Percentiles rank a stretch among this genome's conserved stretches.
phyloP scores from a whole-genome alignment of 208 protist genomes.

The Leptomonas pyrrhocoris region DNA sequence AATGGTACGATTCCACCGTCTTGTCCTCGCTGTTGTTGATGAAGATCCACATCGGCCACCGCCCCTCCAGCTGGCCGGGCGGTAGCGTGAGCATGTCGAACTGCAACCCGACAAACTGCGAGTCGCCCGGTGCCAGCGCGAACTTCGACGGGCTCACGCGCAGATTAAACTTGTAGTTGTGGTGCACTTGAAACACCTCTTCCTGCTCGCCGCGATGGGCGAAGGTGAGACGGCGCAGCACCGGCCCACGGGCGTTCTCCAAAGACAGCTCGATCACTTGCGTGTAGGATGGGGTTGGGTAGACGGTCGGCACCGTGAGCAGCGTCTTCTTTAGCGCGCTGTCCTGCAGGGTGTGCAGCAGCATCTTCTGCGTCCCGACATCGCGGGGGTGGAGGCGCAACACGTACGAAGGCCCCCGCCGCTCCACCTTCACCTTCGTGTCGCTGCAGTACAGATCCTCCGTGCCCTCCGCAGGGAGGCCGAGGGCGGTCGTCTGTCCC shows the following conservation, averaged over 20 bases:
- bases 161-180: conserved; percentile 90
- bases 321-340: conserved; percentile 70
- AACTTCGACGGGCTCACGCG: conserved; percentile 70
- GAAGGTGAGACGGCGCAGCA: conserved; percentile 87
- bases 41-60: conserved; percentile 92
- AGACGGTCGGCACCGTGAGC: conserved; percentile 68
- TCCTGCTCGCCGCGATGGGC: conserved; percentile 59
- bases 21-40: conserved; percentile 87
- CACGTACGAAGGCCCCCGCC: conserved; percentile 54
- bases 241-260: conserved; percentile 58
- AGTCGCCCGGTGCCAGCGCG: conserved; percentile 73
- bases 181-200: conserved; percentile 78
- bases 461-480: conserved; percentile 65
- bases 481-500: conserved; percentile 83
- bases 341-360: conserved; percentile 73
- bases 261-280: conserved; percentile 82
- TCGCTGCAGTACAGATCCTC: conserved; percentile 83
- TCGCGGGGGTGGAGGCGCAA: conserved; percentile 79
- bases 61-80: conserved; percentile 76
- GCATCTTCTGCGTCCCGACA: conserved; percentile 58
- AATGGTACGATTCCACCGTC: conserved; percentile 85
- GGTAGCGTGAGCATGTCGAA: conserved; percentile 78
- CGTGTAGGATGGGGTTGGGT: conserved; percentile 82
- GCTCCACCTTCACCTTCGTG: conserved; percentile 45
- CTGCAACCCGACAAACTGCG: conserved; percentile 75